phyloP scores from a whole-genome alignment of 257 asterid genomes.

The Osmanthus fragrans region DNA sequence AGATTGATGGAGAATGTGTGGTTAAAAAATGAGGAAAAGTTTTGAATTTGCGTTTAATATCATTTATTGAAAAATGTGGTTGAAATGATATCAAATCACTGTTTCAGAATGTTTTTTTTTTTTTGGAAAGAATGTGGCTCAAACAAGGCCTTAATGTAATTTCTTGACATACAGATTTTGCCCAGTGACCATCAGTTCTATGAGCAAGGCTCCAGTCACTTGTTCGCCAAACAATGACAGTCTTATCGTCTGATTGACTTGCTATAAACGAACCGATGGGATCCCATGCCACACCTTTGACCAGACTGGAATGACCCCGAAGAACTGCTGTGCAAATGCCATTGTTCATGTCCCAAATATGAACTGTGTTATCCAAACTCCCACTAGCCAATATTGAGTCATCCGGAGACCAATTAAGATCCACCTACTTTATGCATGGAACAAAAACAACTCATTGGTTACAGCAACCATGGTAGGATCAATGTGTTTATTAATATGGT shows the following conservation, averaged over 20 bases:
- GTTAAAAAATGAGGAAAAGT: too few species aligned
- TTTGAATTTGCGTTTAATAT: too few species aligned
- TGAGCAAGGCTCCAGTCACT: conserved; percentile 99
- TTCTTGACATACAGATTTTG: conserved; percentile 77
- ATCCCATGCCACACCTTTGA: conserved; percentile 98
- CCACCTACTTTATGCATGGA: conserved; percentile 92
- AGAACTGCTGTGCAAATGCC: conserved; percentile 94
- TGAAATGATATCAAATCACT: too few species aligned
- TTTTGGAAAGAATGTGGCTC: too few species aligned
- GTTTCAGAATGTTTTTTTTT: too few species aligned
- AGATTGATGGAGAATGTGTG: too few species aligned
- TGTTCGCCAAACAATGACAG: conserved; percentile 97
- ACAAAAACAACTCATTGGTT: conserved; percentile 49
- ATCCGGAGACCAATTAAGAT: conserved; percentile 99
- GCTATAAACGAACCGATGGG: conserved; percentile 98
- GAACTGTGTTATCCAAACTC: conserved; percentile 94
- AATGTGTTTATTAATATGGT: conserved; percentile 13
- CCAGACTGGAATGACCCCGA: conserved; percentile 94
- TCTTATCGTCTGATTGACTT: conserved; percentile 97
- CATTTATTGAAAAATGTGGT: too few species aligned
- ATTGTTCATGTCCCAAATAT: conserved; percentile 91
- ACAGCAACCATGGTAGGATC: conserved; percentile 32
- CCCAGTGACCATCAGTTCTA: conserved; percentile 98
- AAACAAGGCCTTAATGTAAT: too few species aligned
- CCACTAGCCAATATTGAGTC: conserved; percentile 90